A percentile compares a stretch with the other conserved stretches of the same genome.
phyloP scores from a whole-genome alignment of 1,139 yeast genomes.

The Suhomyces taliae region DNA sequence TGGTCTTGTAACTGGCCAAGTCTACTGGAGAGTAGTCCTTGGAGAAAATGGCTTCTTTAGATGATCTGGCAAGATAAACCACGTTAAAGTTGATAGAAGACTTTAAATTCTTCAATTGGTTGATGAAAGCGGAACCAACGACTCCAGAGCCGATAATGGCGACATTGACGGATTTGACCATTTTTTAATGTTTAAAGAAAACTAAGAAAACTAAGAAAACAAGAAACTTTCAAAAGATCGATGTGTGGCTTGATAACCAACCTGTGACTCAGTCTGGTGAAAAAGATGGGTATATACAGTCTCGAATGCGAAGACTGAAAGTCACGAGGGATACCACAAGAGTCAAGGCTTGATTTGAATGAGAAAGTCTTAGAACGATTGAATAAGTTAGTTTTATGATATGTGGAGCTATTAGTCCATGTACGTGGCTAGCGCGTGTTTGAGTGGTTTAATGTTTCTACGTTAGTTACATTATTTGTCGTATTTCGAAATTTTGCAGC shows the following conservation, averaged over 20 bases:
- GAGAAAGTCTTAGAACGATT: no score
- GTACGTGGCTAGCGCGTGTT: no score
- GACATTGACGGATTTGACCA: constrained; percentile 65
- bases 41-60: constrained; percentile 64
- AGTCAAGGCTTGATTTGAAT: no score
- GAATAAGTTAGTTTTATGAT: no score
- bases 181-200: constrained; percentile 13
- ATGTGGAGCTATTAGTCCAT: no score
- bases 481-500: no score
- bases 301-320: no score
- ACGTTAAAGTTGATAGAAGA: constrained; percentile 66
- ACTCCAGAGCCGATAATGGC: constrained; percentile 93
- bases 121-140: constrained; percentile 83
- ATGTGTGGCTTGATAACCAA: neutral
- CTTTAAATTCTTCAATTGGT: constrained; percentile 65
- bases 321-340: no score
- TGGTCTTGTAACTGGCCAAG: constrained; percentile 57
- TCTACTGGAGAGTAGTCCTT: constrained; percentile 71
- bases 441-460: no score
- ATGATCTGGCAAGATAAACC: constrained; percentile 74
- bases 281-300: neutral
- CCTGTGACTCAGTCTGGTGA: constrained; percentile 1
- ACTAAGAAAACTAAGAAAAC: neutral
- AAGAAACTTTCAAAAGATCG: no score
- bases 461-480: no score